Conservation (phyloP, 345 rosid genomes). For the Ceriops decandra region DNA sequence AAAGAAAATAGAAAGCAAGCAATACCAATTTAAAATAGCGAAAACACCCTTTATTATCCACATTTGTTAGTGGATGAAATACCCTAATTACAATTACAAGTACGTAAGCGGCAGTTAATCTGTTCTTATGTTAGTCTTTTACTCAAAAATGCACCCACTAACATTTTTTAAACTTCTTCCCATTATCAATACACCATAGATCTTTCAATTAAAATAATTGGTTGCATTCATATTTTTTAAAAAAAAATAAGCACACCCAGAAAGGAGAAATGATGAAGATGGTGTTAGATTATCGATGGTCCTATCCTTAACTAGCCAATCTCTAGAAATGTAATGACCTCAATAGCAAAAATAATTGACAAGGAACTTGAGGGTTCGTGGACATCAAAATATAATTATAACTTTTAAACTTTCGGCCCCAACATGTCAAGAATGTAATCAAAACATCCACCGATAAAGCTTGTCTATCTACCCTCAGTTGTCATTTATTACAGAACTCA, state of each 20-base stretch:
- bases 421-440: neutral
- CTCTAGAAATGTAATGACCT: neutral
- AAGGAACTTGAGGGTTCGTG: neutral
- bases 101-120: slow-evolving; percentile 30
- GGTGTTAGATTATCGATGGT: slow-evolving; percentile 18
- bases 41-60: slow-evolving; percentile 31
- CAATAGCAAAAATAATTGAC: neutral
- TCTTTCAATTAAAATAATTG: slow-evolving; percentile 1
- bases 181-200: slow-evolving; percentile 1
- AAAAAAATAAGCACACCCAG: slow-evolving; percentile 9
- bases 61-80: slow-evolving; percentile 43
- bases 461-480: neutral
- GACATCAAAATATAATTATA: neutral
- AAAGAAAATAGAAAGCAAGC: neutral
- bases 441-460: neutral
- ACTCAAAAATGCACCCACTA: slow-evolving; percentile 25
- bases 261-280: slow-evolving; percentile 22
- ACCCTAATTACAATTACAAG: slow-evolving; percentile 25
- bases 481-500: too few species aligned
- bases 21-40: slow-evolving; percentile 1
- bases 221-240: neutral
- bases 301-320: slow-evolving; percentile 28
- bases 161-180: slow-evolving; percentile 12
- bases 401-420: neutral
- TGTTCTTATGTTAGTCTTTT: slow-evolving; percentile 16